These are phyloP conservation scores for Posidonia oceanica DNA, from an alignment of 116 monocot genomes.

Conservation along the genomic window DNA sequence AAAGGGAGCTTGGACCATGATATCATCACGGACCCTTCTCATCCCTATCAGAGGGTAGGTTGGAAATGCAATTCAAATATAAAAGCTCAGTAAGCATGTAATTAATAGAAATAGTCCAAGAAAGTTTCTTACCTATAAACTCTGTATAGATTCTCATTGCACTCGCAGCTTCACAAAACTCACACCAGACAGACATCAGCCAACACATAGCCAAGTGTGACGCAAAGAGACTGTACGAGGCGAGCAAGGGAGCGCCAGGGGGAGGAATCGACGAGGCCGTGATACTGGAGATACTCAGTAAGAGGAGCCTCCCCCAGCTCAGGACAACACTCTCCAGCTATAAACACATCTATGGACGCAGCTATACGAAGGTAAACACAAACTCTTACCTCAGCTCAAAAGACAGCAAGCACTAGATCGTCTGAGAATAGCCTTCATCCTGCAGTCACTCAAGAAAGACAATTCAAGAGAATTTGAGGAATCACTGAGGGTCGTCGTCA, in stretches of 20 bases:
- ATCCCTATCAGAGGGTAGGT: conserved; percentile 37
- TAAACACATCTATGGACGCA: conserved; percentile 62
- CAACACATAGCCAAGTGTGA: conserved; percentile 67
- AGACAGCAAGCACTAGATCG: too few relatives aligned
- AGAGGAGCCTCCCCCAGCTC: conserved; percentile 75
- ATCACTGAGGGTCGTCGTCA: conserved; percentile 36
- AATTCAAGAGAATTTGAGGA: conserved; percentile 43
- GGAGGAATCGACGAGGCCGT: conserved; percentile 35
- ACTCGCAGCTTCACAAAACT: conserved; percentile 41
- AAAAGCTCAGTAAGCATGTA: neutral
- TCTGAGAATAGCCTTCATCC: neutral
- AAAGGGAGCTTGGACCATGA: conserved; percentile 48
- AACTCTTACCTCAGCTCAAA: neutral
- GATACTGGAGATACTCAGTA: conserved; percentile 67
- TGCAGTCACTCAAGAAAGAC: conserved; percentile 26
- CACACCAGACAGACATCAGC: conserved; percentile 47
- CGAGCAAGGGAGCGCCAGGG: conserved; percentile 10
- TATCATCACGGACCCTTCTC: conserved; percentile 17
- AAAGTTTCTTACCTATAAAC: neutral
- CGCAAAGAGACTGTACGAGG: conserved; percentile 55
- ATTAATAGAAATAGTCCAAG: neutral
- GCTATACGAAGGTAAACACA: conserved; percentile 39
- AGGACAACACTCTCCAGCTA: conserved; percentile 43
- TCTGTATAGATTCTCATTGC: conserved; percentile 41
- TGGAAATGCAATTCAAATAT: neutral